Conservation (phyloP, 2,329 filamentous ascomycete species). For the Sphaerulina musiva region DNA sequence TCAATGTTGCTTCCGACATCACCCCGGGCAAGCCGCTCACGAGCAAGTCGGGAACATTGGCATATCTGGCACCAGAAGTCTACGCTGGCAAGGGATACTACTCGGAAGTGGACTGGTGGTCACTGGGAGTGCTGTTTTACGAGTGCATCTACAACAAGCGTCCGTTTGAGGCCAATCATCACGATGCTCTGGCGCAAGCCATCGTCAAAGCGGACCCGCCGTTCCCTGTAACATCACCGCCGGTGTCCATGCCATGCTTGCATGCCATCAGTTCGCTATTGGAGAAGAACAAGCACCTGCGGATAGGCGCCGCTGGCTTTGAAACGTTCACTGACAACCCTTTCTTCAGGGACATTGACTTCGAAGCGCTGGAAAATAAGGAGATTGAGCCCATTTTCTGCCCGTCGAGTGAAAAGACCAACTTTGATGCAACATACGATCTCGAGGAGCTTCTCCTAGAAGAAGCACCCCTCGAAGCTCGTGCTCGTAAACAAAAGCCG, state of each 20-base stretch:
- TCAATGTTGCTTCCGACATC: conserved; percentile 96
- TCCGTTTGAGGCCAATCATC: conserved; percentile 85
- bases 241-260: conserved; percentile 79
- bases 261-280: conserved; percentile 81
- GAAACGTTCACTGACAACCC: conserved; percentile 79
- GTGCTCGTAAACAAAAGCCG: conserved; percentile 88
- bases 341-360: conserved; percentile 84
- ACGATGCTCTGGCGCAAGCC: conserved; percentile 69
- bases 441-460: conserved; percentile 88
- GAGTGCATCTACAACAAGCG: conserved; percentile 99
- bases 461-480: conserved; percentile 87
- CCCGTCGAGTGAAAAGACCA: conserved; percentile 94
- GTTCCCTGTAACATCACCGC: conserved; percentile 86
- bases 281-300: conserved; percentile 68
- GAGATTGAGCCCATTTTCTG: conserved; percentile 85
- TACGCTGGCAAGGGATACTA: conserved; percentile 87
- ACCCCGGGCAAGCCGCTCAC: conserved; percentile 74
- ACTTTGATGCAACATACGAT: conserved; percentile 98
- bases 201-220: conserved; percentile 77
- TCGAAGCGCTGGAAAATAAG: conserved; percentile 75
- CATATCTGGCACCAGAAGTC: conserved; percentile 92
- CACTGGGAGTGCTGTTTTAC: conserved; percentile 93
- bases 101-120: conserved; percentile 96
- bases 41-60: conserved; percentile 93
- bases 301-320: conserved; percentile 77